Evolutionary conservation across 805 yeast genomes (phyloP).

Genomic region (Yarrowia deformans): DNA sequence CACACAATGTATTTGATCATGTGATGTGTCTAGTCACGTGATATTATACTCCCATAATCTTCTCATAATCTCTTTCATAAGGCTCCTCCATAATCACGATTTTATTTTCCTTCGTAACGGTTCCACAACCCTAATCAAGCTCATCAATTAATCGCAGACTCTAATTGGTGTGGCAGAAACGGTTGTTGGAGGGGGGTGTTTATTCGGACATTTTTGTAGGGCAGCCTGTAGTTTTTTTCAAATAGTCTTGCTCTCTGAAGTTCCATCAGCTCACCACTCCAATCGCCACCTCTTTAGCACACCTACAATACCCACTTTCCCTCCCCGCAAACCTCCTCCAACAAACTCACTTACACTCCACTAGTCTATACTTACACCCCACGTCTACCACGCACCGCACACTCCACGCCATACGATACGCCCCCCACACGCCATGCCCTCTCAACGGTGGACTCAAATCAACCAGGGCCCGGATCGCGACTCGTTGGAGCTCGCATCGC

Average conservation of each 20-base stretch:
- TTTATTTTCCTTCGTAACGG: no score
- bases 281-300: neutral
- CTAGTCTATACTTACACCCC: neutral
- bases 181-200: neutral
- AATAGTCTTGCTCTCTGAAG: no score
- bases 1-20: no score
- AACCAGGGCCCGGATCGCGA: slow-evolving; percentile 42
- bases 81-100: no score
- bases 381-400: neutral
- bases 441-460: slow-evolving; percentile 38
- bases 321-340: neutral
- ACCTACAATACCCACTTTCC: neutral
- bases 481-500: slow-evolving; percentile 49
- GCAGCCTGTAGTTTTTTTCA: neutral
- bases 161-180: slow-evolving; percentile 2
- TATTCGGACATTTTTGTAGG: neutral
- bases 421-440: slow-evolving; percentile 17
- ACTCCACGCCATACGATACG: no score
- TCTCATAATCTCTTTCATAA: no score
- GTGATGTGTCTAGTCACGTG: no score
- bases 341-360: neutral
- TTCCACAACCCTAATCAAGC: neutral
- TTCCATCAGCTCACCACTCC: no score
- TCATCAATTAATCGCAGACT: neutral
- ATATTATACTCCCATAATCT: no score